phyloP scores from a whole-genome alignment of 768 basidiomycete species.

The Pulveroboletus sp. region DNA sequence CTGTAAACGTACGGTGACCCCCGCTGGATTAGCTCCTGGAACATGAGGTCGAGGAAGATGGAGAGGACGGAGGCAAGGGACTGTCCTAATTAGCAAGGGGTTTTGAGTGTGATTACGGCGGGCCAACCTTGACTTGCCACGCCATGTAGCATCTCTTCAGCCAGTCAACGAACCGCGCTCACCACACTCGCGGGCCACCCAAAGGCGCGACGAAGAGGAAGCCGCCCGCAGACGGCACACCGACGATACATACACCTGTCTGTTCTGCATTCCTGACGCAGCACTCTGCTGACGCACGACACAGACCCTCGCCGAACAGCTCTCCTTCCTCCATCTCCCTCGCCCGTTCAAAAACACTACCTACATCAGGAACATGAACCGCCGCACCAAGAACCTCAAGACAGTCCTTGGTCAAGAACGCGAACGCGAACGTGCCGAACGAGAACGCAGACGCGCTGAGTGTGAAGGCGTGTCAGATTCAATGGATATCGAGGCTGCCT shows the following conservation, averaged over 20 bases:
- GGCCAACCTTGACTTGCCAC: too few relatives aligned
- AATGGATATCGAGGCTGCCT: constrained; percentile 56
- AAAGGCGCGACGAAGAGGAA: constrained; percentile 26
- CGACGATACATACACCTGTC: constrained; percentile 21
- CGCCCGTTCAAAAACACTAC: constrained; percentile 75
- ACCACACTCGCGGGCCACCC: constrained; percentile 29
- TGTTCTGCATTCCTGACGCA: background rate
- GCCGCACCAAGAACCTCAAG: constrained; percentile 78
- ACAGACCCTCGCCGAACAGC: constrained; percentile 68
- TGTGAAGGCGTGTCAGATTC: constrained; percentile 45
- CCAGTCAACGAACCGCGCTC: too few relatives aligned
- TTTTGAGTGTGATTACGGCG: too few relatives aligned
- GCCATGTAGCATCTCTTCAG: too few relatives aligned
- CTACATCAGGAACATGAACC: constrained; percentile 65
- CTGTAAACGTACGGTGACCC: constrained; percentile 25
- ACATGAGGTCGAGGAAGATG: constrained; percentile 75
- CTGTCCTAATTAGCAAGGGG: too few relatives aligned
- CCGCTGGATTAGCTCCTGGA: constrained; percentile 70
- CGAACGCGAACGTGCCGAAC: constrained; percentile 64
- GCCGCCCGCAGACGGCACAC: background rate
- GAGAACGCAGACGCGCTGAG: constrained; percentile 54
- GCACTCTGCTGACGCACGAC: background rate
- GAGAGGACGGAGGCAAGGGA: constrained; percentile 7
- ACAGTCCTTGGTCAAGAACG: constrained; percentile 73
- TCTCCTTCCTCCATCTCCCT: constrained; percentile 68